Evolutionary conservation across 257 asterid species (phyloP), one percentile per base, ranked within the genome.

Genomic region (Lavandula angustifolia): DNA sequence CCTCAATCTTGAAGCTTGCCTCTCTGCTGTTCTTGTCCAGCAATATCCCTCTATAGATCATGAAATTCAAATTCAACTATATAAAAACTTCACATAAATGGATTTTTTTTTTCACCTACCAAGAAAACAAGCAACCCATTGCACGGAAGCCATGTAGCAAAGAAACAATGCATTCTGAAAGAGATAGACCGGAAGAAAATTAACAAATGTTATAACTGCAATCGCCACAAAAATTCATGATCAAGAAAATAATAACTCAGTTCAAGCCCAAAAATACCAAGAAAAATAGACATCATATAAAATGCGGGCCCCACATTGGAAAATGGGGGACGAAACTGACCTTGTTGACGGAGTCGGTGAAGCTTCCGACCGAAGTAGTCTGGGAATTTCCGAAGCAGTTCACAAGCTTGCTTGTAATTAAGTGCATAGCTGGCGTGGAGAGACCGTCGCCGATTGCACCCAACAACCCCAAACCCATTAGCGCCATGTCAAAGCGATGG

Each of bases 11-110:
- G 95, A 85, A 17, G 97, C 96, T 76, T 89, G 97, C 53, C 97
- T 84, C 81, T 89, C 97, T 9, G 92, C 96, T 7, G 99, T 90
- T 78, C 96, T 84, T 57, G 97, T 84, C 97, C 97, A 94, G 61
- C 97, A 94, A 77, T 82, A 94, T 1, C 96, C 97, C 94, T 94
- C 99, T 92, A 62, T 51, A 9, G 10, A 52, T 9, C 11, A 60
- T 6, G 9, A 6, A 31, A 47, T 60, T 17, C 40, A 51, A 60
- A 60, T 54, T 44, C 60, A 44, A 66, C 18, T 31, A 7, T 48
- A 48, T 34, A 13, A 32, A 3, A 33, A 7, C 27, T 53, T 4
- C 9, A 22, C 12, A 3, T 18, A 54, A 43, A 6, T 6, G 14
- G 60, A 62, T 6, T 37, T 34, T 37, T 6, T 35, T 0, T 57